These are phyloP conservation scores for Phragmites australis DNA, from an alignment of 176 grass and related monocot species.

Conservation along the genomic window DNA sequence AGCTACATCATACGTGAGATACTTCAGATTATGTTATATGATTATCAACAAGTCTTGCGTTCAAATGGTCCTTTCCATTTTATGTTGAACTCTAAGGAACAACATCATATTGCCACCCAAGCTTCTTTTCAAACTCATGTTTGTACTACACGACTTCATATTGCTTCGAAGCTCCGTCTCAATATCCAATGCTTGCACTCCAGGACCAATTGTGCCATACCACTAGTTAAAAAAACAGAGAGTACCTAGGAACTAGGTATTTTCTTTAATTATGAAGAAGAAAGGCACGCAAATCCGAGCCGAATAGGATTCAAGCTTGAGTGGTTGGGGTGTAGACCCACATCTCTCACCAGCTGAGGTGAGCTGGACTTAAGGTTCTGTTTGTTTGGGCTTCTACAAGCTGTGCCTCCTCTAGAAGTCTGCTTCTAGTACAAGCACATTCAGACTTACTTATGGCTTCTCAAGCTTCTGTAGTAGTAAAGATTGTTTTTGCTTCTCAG, in stretches of 20 bases:
- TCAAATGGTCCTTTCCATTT: neutral
- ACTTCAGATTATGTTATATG: neutral
- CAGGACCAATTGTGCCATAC: neutral
- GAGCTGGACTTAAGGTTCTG: too few species aligned
- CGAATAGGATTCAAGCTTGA: neutral
- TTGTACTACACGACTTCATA: neutral
- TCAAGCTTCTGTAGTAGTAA: too few species aligned
- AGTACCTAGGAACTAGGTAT: neutral
- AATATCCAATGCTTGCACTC: neutral
- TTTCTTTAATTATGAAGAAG: neutral
- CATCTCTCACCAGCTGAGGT: neutral
- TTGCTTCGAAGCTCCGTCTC: neutral
- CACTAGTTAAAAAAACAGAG: slow-evolving; percentile 2
- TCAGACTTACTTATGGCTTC: too few species aligned
- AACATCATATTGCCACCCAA: neutral
- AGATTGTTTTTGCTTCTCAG: too few species aligned
- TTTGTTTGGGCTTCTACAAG: too few species aligned
- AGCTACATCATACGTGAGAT: neutral
- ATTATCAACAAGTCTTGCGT: neutral
- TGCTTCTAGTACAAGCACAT: too few species aligned
- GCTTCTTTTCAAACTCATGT: neutral
- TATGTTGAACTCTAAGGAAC: neutral
- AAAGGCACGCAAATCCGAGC: neutral
- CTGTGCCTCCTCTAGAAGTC: too few species aligned
- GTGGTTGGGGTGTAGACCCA: neutral